A percentile compares a stretch with the other conserved stretches of the same genome.
phyloP scores from a whole-genome alignment of 2,329 filamentous ascomycete species.

The Helotiales sp. region DNA sequence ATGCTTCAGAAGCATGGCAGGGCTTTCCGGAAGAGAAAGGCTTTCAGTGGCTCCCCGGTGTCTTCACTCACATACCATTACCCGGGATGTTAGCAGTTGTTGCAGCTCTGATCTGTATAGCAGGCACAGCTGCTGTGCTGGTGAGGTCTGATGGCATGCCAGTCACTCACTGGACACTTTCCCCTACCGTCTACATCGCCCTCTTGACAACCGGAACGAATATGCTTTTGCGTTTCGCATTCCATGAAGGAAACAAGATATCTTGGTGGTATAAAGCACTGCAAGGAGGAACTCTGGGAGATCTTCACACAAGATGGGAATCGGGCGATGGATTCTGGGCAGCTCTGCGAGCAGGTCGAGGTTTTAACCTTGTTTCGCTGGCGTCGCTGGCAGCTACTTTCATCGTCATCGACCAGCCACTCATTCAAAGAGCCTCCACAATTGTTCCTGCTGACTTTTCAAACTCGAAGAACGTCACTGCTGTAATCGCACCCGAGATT shows the following conservation, averaged over 20 bases:
- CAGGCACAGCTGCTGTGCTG: slow-evolving; percentile 9
- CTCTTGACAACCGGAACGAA: slow-evolving; percentile 13
- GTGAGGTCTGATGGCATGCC: slow-evolving; percentile 11
- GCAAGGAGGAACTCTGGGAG: slow-evolving; percentile 4
- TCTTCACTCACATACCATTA: slow-evolving; percentile 5
- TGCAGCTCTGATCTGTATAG: neutral
- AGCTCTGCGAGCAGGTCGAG: slow-evolving; percentile 15
- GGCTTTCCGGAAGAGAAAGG: neutral
- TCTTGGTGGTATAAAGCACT: slow-evolving; percentile 19
- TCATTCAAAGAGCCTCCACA: slow-evolving; percentile 21
- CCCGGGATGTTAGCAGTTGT: neutral
- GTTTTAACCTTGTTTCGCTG: slow-evolving; percentile 14
- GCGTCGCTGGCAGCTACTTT: slow-evolving; percentile 13
- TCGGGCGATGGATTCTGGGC: slow-evolving; percentile 11
- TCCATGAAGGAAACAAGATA: slow-evolving; percentile 12
- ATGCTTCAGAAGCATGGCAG: too few relatives aligned
- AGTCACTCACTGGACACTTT: slow-evolving; percentile 7
- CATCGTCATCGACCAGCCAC: slow-evolving; percentile 17
- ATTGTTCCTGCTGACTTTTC: neutral
- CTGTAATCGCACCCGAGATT: slow-evolving; percentile 12
- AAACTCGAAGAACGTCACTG: neutral
- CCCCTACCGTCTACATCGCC: slow-evolving; percentile 17
- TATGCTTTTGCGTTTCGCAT: slow-evolving; percentile 8
- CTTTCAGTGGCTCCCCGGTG: slow-evolving; percentile 3
- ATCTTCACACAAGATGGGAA: slow-evolving; percentile 13